Evolutionary conservation across 169 alveolate species (phyloP), one percentile per base, ranked within the genome.

Genomic region (Cryptosporidium viatorum): DNA sequence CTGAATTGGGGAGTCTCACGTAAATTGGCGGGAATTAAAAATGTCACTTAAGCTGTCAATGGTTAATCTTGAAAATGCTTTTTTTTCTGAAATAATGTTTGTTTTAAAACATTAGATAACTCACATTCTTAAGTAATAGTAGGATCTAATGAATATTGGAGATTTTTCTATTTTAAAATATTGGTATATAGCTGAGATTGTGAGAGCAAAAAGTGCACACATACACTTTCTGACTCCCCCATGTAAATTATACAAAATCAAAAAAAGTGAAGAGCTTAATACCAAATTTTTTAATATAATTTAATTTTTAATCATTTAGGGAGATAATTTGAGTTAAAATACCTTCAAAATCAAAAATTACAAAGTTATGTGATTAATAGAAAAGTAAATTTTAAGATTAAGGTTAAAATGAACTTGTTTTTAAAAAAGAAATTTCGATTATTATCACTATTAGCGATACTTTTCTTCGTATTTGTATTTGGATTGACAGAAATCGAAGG

Each of bases 121-220:
- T 16, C 21, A 48, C 2, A 48, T 48, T 14, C 14, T 48, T 48
- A 48, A 48, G 5, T 14, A 48, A 21, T 14, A 48, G 21, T 12
- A 0, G 0, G 21, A 16, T 55, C 9, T 2, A 10, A 5, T 16
- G 3, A 14, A 48, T 55, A 21, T 55, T 55, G 37, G 37, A 55
- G n/a, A 55, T 55, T 55, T 26, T 55, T 55, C 21, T 8, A 55
- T 55, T 55, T 21, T 16, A n/a, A 23, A 3, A 0, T 2, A 55
- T 23, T 10, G 29, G 67, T 55, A 55, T 9, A 55, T 23, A 23
- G 31, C 31, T 69, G 80, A 21, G 80, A 21, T 50, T 69, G 37
- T 43, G 50, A 41, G 80, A 26, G 55, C 29, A 69, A 67, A 69
- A 12, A 37, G 50, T 69, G 80, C 85, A 71, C 85, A 71, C 85